A percentile compares a stretch with the other conserved stretches of the same genome.
These are phyloP conservation scores for Aureobasidium vineae DNA, from an alignment of 2,329 filamentous ascomycete genomes.

Conservation along the genomic window DNA sequence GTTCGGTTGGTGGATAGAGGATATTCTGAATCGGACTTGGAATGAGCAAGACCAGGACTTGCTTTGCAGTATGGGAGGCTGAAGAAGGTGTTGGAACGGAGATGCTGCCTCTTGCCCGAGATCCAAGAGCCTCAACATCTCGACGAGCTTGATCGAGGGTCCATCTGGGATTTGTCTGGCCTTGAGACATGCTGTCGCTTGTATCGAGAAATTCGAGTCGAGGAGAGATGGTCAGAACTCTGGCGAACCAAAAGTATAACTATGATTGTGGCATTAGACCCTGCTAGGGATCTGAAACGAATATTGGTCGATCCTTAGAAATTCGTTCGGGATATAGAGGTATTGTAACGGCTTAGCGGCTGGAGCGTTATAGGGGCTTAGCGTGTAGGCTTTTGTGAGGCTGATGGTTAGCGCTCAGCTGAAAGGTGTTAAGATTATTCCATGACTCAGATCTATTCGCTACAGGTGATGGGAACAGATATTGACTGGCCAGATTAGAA, in stretches of 20 bases:
- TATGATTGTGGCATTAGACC: neutral
- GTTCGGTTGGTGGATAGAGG: neutral
- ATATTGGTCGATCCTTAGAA: neutral
- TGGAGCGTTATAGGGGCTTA: neutral
- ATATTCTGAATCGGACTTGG: neutral
- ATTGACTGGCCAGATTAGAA: neutral
- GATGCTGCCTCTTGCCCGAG: neutral
- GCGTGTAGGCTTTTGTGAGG: neutral
- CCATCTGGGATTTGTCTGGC: neutral
- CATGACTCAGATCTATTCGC: neutral
- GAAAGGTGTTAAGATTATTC: neutral
- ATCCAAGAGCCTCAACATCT: neutral
- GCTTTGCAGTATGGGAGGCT: neutral
- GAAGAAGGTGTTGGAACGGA: neutral
- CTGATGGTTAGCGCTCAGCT: neutral
- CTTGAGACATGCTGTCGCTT: neutral
- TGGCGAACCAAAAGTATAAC: neutral
- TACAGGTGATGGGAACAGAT: neutral
- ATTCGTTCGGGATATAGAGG: neutral
- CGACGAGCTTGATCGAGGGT: neutral
- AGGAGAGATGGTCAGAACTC: neutral
- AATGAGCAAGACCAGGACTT: neutral
- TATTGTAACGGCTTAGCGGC: neutral
- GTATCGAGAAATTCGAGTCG: neutral
- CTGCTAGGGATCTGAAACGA: neutral